Base-by-base conservation (phyloP, 108 stramenopile species). In the Conticribra guillardii region DNA sequence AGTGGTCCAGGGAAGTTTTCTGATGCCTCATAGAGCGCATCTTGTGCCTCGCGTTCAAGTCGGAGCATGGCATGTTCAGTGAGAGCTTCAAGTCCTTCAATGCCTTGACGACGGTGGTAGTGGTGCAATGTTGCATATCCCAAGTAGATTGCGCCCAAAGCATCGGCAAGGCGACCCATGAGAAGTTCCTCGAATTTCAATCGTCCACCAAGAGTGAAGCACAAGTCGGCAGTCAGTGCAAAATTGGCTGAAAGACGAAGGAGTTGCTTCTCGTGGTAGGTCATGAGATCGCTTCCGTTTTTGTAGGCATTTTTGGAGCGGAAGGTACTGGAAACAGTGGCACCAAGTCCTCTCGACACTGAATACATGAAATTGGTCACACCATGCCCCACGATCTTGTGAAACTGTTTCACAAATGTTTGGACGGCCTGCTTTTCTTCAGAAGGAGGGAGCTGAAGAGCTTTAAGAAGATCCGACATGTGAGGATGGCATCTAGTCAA, bases 121-220 rank as follows among this genome's bases (percentile, higher is more conserved):
- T 96, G 96, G 83, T 97, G 97, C 55, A 97, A 81, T 28, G 96
- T 97, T 2, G 97, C 88, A 79, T 99, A 99, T 60, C 98, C 98
- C n/a, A 99, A 82, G 88, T 95, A 97, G 73, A 99, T 93, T 54
- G 95, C 97, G 24, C 96, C 96, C 82, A 99, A 78, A 22, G 97
- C 96, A 88, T 99, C 98, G 1, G 97, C 87, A 60, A 98, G 89
- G 45, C 89, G 85, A 34, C 98, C 98, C 86, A 96, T 97, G 18
- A 99, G 68, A 56, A 97, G 89, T 69, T 99, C 98, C 63, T 97
- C 97, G 75, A 99, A 99, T 82, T 99, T 99, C 55, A 99, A 85
- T 54, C 89, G 81, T 27, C 98, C 98, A 28, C 98, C 98, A 32
- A 99, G 80, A 54, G 96, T 89, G 66, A 99, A 94, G 65, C 95